phyloP scores from a whole-genome alignment of 495 filamentous ascomycete genomes.

The Talaromyces borbonicus region DNA sequence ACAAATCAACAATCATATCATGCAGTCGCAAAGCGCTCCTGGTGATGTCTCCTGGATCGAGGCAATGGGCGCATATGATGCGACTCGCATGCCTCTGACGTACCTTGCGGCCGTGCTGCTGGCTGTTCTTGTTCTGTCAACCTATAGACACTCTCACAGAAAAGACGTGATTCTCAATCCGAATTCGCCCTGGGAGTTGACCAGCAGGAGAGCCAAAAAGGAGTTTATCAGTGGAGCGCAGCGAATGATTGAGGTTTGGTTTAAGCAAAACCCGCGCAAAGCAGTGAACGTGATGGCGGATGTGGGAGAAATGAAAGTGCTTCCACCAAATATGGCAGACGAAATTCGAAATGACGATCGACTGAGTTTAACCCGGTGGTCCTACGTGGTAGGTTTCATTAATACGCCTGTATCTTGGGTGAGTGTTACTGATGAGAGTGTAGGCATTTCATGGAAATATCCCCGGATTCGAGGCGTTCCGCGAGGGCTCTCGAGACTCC shows the following conservation, averaged over 20 bases:
- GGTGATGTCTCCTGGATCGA: neutral
- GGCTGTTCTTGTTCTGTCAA: neutral
- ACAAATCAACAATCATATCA: neutral
- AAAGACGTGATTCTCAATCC: neutral
- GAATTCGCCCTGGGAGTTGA: neutral
- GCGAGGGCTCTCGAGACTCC: neutral
- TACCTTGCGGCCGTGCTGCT: neutral
- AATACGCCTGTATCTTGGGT: neutral
- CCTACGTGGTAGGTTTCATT: neutral
- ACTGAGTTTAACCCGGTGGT: neutral
- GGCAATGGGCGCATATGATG: neutral
- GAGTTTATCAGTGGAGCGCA: neutral
- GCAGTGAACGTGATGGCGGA: neutral
- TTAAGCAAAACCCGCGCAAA: neutral
- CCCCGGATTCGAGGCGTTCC: neutral
- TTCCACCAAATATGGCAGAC: neutral
- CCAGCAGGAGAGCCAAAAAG: neutral
- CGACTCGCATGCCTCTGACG: neutral
- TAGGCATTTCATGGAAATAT: neutral
- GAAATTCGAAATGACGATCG: constrained; percentile 4
- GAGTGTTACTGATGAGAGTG: neutral
- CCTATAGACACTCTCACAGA: neutral
- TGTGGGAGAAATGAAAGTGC: neutral
- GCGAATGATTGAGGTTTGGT: neutral
- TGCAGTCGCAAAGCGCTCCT: neutral